A percentile compares a stretch with the other conserved stretches of the same genome.
These are phyloP conservation scores for Candida glucosophila DNA, from an alignment of 1,139 yeast species.

Conservation along the genomic window DNA sequence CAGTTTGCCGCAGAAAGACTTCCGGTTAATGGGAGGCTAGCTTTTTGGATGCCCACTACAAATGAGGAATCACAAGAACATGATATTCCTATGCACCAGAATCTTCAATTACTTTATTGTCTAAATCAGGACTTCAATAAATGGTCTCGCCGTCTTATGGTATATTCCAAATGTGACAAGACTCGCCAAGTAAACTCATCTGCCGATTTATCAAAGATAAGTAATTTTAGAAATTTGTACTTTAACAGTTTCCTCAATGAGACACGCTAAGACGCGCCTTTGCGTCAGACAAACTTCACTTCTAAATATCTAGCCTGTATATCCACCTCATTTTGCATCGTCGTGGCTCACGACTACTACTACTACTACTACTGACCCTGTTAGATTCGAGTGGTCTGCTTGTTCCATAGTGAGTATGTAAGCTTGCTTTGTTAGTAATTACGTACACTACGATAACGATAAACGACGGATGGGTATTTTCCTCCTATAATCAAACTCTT, in stretches of 20 bases:
- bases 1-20: constrained; percentile 64
- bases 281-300: no score
- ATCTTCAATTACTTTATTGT: constrained; percentile 60
- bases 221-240: constrained; percentile 73
- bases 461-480: no score
- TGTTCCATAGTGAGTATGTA: no score
- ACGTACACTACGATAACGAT: no score
- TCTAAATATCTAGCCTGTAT: no score
- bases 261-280: no score
- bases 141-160: constrained; percentile 84
- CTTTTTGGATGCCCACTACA: constrained; percentile 98
- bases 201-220: constrained; percentile 17
- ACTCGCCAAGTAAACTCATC: constrained; percentile 5
- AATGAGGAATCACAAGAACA: constrained; percentile 75
- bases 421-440: no score
- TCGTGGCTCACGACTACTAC: no score
- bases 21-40: constrained; percentile 68
- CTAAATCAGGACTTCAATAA: constrained; percentile 84
- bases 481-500: no score
- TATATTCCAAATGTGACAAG: constrained; percentile 62
- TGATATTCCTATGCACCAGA: constrained; percentile 71
- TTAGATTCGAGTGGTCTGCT: no score
- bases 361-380: no score
- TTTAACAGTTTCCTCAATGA: constrained; percentile 68
- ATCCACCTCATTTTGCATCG: no score